These are phyloP conservation scores for Alliaria petiolata DNA, from an alignment of 345 rosid genomes.

Conservation along the genomic window DNA sequence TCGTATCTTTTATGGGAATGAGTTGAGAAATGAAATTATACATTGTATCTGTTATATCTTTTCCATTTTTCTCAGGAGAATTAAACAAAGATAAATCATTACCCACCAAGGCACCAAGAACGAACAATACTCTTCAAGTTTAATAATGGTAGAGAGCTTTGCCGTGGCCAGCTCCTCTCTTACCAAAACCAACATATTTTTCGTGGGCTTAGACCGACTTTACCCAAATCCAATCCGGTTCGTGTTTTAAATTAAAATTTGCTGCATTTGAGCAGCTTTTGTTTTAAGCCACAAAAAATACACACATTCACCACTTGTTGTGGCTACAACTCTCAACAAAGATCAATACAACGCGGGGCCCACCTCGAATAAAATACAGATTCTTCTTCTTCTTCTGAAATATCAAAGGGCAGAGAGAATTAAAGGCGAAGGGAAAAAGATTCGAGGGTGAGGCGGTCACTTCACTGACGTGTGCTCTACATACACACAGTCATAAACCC, in stretches of 20 bases:
- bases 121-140: too few species aligned
- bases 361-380: slow-evolving; percentile 6
- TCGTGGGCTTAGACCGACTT: neutral
- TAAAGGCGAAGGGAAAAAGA: slow-evolving; percentile 11
- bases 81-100: too few species aligned
- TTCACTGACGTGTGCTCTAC: slow-evolving; percentile 18
- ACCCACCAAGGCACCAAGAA: too few species aligned
- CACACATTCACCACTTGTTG: neutral
- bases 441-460: slow-evolving; percentile 12
- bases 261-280: neutral
- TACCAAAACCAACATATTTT: neutral
- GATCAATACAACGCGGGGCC: slow-evolving; percentile 3
- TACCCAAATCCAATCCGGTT: neutral
- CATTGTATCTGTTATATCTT: neutral
- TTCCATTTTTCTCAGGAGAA: too few species aligned
- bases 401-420: neutral
- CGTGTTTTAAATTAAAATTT: neutral
- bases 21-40: neutral
- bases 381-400: neutral
- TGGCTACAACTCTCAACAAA: neutral
- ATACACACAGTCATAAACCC: slow-evolving; percentile 11
- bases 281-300: neutral
- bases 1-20: neutral
- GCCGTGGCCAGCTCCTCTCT: too few species aligned
- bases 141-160: too few species aligned